These are phyloP conservation scores for Posidonia australis DNA, from an alignment of 106 monocot genomes.

Conservation along the genomic window DNA sequence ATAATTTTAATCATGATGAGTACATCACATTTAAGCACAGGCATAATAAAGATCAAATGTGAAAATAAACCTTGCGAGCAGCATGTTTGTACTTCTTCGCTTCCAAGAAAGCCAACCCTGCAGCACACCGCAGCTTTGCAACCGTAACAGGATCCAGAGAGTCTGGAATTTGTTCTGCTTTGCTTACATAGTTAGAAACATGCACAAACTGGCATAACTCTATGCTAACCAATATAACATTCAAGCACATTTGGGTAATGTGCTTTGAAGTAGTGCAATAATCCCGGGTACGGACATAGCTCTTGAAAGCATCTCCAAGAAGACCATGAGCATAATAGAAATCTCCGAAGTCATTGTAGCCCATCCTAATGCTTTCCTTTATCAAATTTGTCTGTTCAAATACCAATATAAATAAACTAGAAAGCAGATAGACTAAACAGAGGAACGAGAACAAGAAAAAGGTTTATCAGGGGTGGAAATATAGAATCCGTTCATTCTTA, in stretches of 20 bases:
- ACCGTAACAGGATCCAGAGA: conserved; percentile 39
- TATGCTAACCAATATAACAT: conserved; percentile 86
- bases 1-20: too few species aligned
- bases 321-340: conserved; percentile 83
- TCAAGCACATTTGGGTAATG: conserved; percentile 90
- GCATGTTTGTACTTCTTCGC: conserved; percentile 88
- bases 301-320: conserved; percentile 89
- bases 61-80: conserved; percentile 71
- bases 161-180: conserved; percentile 90
- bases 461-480: too few species aligned
- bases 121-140: conserved; percentile 73
- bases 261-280: conserved; percentile 97
- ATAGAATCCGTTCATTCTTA: too few species aligned
- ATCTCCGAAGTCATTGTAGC: conserved; percentile 89
- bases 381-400: conserved; percentile 81
- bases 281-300: conserved; percentile 79
- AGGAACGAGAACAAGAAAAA: neutral
- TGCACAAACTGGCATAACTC: conserved; percentile 86
- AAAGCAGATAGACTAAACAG: neutral
- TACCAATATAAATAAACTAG: neutral
- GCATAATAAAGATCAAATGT: neutral
- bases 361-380: conserved; percentile 98
- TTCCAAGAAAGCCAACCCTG: conserved; percentile 80
- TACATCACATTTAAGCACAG: too few species aligned
- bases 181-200: conserved; percentile 81